A percentile compares a stretch with the other conserved stretches of the same genome.
These are phyloP conservation scores for Ettlia oleoabundans DNA, from an alignment of 139 green algal genomes.

Conservation along the genomic window DNA sequence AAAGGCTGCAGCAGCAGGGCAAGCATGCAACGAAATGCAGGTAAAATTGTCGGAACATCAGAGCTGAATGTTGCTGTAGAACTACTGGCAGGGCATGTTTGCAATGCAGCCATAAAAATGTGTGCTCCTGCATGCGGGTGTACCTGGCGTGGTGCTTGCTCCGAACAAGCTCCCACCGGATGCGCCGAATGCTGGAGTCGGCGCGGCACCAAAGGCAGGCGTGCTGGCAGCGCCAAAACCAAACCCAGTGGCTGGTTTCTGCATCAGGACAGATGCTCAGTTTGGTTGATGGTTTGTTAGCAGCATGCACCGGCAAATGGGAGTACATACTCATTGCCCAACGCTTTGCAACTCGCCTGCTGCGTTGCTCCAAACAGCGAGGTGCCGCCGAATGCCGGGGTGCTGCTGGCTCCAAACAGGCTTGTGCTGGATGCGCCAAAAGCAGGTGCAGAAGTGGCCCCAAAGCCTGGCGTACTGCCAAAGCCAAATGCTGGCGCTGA, in stretches of 20 bases:
- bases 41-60: too few relatives aligned
- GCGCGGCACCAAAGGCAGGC: conserved; percentile 45
- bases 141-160: neutral
- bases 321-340: neutral
- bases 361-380: conserved; percentile 8
- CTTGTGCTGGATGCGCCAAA: conserved; percentile 35
- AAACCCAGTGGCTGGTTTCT: conserved; percentile 23
- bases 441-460: conserved; percentile 39
- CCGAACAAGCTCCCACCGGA: conserved; percentile 38
- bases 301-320: neutral
- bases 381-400: conserved; percentile 22
- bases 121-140: neutral
- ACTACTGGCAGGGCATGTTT: too few relatives aligned
- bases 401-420: conserved; percentile 24
- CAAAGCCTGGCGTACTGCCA: conserved; percentile 63
- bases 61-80: too few relatives aligned
- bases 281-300: neutral
- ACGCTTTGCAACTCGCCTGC: neutral
- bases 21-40: too few relatives aligned
- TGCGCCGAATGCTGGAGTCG: conserved; percentile 45
- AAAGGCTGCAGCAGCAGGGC: neutral
- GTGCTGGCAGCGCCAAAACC: conserved; percentile 39
- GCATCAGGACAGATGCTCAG: neutral
- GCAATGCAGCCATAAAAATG: too few relatives aligned
- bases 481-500: conserved; percentile 58